phyloP scores from a whole-genome alignment of 2,329 filamentous ascomycete genomes.

The Cryphonectria carpinicola region DNA sequence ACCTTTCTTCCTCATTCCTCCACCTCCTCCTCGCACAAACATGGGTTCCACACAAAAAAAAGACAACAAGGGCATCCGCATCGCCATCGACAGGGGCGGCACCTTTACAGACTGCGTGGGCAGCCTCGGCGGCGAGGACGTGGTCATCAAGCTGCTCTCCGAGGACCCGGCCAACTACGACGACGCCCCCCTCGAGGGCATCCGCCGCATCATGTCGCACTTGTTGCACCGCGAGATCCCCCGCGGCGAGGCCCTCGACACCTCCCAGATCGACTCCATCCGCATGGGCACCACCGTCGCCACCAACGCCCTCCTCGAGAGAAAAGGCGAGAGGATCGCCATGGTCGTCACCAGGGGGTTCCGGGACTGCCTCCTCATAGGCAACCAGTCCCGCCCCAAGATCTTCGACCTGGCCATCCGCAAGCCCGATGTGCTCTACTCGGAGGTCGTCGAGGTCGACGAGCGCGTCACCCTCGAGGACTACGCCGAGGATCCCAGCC shows the following conservation, averaged over 20 bases:
- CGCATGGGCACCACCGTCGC: slow-evolving; percentile 96
- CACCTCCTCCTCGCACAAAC: not conserved
- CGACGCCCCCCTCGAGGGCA: slow-evolving; percentile 89
- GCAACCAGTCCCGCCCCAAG: slow-evolving; percentile 85
- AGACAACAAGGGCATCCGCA: slow-evolving; percentile 67
- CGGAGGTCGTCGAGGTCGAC: slow-evolving; percentile 83
- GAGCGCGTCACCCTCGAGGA: slow-evolving; percentile 91
- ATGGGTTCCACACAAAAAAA: slow-evolving; percentile 44
- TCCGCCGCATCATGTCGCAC: slow-evolving; percentile 79
- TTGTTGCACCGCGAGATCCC: slow-evolving; percentile 78
- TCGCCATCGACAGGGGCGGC: slow-evolving; percentile 79
- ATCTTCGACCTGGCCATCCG: slow-evolving; percentile 90
- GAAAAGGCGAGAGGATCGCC: slow-evolving; percentile 87
- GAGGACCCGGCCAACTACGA: slow-evolving; percentile 89
- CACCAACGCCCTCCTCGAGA: slow-evolving; percentile 86
- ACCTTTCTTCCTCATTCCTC: too few relatives aligned
- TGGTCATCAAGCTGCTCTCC: slow-evolving; percentile 67
- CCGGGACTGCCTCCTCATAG: slow-evolving; percentile 84
- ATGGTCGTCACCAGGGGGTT: slow-evolving; percentile 88
- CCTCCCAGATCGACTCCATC: slow-evolving; percentile 82
- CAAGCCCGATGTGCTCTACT: slow-evolving; percentile 86
- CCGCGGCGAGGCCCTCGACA: slow-evolving; percentile 79
- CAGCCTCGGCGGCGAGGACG: slow-evolving; percentile 59
- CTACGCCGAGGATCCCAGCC: slow-evolving; percentile 83
- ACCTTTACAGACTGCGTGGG: slow-evolving; percentile 94